Evolutionary conservation across 495 filamentous ascomycete genomes (phyloP), one percentile per base, ranked within the genome.

Genomic region (Tuber aestivum): DNA sequence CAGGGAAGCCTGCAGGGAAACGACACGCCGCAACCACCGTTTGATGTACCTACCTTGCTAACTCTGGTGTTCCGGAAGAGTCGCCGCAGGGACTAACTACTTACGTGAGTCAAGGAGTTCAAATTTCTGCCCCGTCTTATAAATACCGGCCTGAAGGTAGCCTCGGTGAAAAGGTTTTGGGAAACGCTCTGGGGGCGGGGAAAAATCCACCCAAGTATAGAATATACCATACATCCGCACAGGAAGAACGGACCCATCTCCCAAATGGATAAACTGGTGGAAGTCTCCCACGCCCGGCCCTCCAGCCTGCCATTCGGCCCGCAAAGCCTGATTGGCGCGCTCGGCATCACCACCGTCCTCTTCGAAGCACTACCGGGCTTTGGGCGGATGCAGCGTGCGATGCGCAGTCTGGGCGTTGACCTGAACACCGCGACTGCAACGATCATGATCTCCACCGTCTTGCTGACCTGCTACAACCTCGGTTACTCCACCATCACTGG

Each of bases 291-390:
- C 50, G 50, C 23, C 9, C 50, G 10, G 9, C 0, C 50, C 56
- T 3, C 61, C 16, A 20, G 27, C 44, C 27, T 78, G 20, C 75
- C 75, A 1, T 21, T 78, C 40, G 75, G 77, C 16, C 35, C 71
- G 2, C 75, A 78, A 44, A 69, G 77, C 41, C 7, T 78, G n/a
- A 41, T 70, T 40, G 38, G 77, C 27, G 77, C 68, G 41, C 75
- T 78, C 27, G 77, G 77, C 16, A 72, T 78, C 65, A 69, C 70
- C 38, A 72, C 77, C 1, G 70, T 78, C 45, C 44, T 78, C 40
- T 75, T 72, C 23, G 77, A 78, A 78, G 72, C 73, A n/a, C 75
- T 78, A n/a, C 77, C 77, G 21, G 77, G 77, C 6, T 78, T 77
- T n/a, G 70, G 69, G 3, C 8, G 18, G 14, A 50, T 78, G 32